A percentile compares a stretch with the other conserved stretches of the same genome.
These are phyloP conservation scores for Pterocarpus macrocarpus DNA, from an alignment of 306 rosid species.

Conservation along the genomic window DNA sequence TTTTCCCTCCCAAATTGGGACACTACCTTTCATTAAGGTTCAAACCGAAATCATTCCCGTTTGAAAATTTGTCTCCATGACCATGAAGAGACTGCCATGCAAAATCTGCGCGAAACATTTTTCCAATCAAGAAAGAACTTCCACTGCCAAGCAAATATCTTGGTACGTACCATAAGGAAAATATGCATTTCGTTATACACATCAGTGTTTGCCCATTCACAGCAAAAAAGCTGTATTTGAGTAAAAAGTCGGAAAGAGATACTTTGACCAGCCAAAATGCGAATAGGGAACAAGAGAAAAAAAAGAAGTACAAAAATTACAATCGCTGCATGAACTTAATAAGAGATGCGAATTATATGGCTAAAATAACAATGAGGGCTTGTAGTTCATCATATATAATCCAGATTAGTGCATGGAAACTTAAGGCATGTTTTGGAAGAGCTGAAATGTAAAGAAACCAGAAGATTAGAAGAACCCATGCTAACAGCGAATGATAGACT, in stretches of 20 bases:
- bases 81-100: constrained; percentile 63
- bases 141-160: constrained; percentile 7
- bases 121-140: constrained; percentile 41
- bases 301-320: neutral
- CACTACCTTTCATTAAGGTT: constrained; percentile 45
- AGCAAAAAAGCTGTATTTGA: constrained; percentile 12
- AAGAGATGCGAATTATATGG: neutral
- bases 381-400: neutral
- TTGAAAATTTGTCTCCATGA: constrained; percentile 80
- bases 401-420: neutral
- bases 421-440: neutral
- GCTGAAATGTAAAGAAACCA: neutral
- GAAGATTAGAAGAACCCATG: neutral
- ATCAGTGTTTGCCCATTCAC: constrained; percentile 46
- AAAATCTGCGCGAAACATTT: constrained; percentile 42
- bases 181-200: neutral
- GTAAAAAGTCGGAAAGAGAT: constrained; percentile 5
- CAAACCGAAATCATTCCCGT: constrained; percentile 72
- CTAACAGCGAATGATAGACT: neutral
- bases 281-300: neutral
- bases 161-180: constrained; percentile 28
- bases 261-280: constrained; percentile 33
- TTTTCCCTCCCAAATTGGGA: constrained; percentile 60
- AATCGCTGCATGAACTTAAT: neutral
- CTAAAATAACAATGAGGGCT: neutral